These are phyloP conservation scores for Naganishia sp. DNA, from an alignment of 1,284 basidiomycete genomes.

Conservation along the genomic window DNA sequence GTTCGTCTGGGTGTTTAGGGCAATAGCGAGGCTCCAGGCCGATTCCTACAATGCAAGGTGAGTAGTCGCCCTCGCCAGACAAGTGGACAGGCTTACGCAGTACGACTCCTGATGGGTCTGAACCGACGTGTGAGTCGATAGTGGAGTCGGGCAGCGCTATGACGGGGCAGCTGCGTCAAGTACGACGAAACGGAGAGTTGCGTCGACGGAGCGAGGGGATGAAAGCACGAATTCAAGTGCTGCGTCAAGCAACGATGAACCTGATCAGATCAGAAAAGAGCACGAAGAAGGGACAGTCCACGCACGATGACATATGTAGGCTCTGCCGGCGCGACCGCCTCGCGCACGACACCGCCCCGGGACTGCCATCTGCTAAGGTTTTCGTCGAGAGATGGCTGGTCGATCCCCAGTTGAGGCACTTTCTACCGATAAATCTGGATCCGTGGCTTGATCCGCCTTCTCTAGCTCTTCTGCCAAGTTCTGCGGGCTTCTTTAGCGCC, in stretches of 20 bases:
- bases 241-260: constrained; percentile 26
- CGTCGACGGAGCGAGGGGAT: background rate
- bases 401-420: constrained; percentile 4
- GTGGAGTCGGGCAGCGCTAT: constrained; percentile 4
- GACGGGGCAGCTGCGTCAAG: constrained; percentile 16
- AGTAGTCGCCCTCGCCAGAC: background rate
- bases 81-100: background rate
- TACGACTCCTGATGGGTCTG: background rate
- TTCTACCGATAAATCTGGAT: constrained; percentile 3
- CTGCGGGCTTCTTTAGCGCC: background rate
- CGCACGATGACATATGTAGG: no score
- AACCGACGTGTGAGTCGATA: background rate
- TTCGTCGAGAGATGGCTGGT: constrained; percentile 16
- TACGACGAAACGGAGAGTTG: background rate
- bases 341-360: background rate
- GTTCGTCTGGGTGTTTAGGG: background rate
- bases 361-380: background rate
- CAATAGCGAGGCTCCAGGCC: constrained; percentile 17
- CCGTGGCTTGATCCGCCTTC: constrained; percentile 1
- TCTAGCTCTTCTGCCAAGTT: background rate
- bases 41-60: background rate
- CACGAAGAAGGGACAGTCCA: no score
- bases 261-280: background rate
- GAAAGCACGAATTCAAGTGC: constrained; percentile 11
- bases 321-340: background rate